phyloP scores from a whole-genome alignment of 2,329 filamentous ascomycete species.

The Sphaerostilbella broomeana region DNA sequence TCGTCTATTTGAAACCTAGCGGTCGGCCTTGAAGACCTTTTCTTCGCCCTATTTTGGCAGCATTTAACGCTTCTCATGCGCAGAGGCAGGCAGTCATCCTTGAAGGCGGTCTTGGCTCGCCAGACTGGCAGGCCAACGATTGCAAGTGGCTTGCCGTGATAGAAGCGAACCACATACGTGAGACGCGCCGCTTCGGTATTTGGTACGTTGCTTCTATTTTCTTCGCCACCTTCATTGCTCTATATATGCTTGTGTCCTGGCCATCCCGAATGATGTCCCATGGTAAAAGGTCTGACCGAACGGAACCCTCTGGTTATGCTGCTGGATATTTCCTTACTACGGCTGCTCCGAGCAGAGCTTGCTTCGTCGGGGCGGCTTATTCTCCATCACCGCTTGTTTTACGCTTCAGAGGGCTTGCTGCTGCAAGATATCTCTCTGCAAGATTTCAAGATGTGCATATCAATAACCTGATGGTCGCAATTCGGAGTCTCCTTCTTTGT shows the following conservation, averaged over 20 bases:
- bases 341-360: too few species aligned
- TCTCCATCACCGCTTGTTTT: background rate
- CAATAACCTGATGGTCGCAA: conserved; percentile 30
- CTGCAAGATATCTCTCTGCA: background rate
- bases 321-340: conserved; percentile 17
- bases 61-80: too few species aligned
- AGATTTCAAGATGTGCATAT: conserved; percentile 5
- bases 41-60: too few species aligned
- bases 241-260: background rate
- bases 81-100: too few species aligned
- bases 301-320: conserved; percentile 41
- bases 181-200: background rate
- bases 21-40: too few species aligned
- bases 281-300: conserved; percentile 62
- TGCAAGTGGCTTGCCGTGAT: too few species aligned
- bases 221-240: background rate
- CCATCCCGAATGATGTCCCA: conserved; percentile 43
- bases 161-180: background rate
- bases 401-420: background rate
- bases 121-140: too few species aligned
- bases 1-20: too few species aligned
- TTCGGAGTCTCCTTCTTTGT: conserved; percentile 46
- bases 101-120: too few species aligned
- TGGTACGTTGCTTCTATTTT: background rate
- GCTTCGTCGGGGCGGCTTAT: too few species aligned